These are phyloP conservation scores for Penium margaritaceum DNA, from an alignment of 139 green algal genomes.

Conservation along the genomic window DNA sequence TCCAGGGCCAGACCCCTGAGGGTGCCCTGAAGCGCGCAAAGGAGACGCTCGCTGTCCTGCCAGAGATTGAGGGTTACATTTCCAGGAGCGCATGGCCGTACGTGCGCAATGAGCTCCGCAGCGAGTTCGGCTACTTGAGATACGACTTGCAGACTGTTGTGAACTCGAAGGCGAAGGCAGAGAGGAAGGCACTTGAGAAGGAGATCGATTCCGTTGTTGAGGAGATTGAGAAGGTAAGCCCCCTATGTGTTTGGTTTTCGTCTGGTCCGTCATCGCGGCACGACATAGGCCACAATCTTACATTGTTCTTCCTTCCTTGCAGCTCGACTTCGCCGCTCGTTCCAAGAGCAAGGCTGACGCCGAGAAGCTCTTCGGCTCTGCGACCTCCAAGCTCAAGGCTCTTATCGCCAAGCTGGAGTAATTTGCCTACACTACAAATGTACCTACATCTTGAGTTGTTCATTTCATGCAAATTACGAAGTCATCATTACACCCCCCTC, in stretches of 20 bases:
- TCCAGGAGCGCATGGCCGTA: slow-evolving; percentile 45
- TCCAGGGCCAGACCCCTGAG: slow-evolving; percentile 13
- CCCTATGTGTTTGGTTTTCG: neutral
- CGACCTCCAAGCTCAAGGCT: slow-evolving; percentile 31
- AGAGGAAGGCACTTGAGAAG: slow-evolving; percentile 35
- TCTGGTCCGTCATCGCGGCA: slow-evolving; percentile 1
- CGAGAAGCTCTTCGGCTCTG: slow-evolving; percentile 21
- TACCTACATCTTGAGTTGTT: no score
- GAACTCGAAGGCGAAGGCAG: slow-evolving; percentile 31
- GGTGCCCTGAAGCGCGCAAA: slow-evolving; percentile 30
- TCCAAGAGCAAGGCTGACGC: slow-evolving; percentile 31
- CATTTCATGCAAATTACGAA: no score
- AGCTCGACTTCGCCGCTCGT: slow-evolving; percentile 41
- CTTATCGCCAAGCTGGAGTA: slow-evolving; percentile 36
- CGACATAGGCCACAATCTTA: neutral
- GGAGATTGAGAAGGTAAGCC: slow-evolving; percentile 30
- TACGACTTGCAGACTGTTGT: slow-evolving; percentile 39
- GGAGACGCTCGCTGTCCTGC: slow-evolving; percentile 14
- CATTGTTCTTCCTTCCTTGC: neutral
- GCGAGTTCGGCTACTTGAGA: slow-evolving; percentile 32
- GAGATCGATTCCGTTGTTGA: slow-evolving; percentile 34
- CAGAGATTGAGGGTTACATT: slow-evolving; percentile 28
- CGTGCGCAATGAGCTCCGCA: slow-evolving; percentile 43
- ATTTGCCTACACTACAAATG: no score
- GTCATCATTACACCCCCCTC: no score